Conservation (phyloP, 2,329 filamentous ascomycete genomes). For the Fusarium gaditjirri region DNA sequence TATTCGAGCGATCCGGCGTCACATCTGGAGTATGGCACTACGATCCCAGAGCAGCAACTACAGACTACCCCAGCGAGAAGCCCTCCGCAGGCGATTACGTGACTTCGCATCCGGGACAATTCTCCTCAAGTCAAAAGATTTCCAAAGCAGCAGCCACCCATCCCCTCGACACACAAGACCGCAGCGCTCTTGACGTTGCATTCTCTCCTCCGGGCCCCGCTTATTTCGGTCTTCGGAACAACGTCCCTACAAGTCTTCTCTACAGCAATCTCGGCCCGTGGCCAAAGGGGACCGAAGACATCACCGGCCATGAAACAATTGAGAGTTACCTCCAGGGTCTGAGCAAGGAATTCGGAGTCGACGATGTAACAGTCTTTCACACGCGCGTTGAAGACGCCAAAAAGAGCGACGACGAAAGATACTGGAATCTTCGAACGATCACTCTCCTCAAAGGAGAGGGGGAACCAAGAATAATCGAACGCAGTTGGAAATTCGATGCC, state of each 20-base stretch:
- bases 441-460: constrained; percentile 50
- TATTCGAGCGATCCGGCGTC: constrained; percentile 51
- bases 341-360: constrained; percentile 60
- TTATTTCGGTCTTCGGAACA: constrained; percentile 72
- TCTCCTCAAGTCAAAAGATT: background rate
- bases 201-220: constrained; percentile 57
- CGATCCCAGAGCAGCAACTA: constrained; percentile 46
- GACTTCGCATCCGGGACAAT: constrained; percentile 20
- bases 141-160: background rate
- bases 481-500: constrained; percentile 65
- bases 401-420: constrained; percentile 54
- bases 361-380: constrained; percentile 62
- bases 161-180: background rate
- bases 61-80: constrained; percentile 46
- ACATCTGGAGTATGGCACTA: constrained; percentile 55
- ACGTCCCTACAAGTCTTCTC: constrained; percentile 73
- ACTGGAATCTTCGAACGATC: constrained; percentile 64
- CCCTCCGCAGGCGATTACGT: constrained; percentile 46
- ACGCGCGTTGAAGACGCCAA: constrained; percentile 65
- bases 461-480: constrained; percentile 44
- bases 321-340: constrained; percentile 71
- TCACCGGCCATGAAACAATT: constrained; percentile 66
- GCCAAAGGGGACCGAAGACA: constrained; percentile 68
- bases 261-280: constrained; percentile 59
- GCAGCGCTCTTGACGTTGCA: constrained; percentile 2